Conservation (phyloP, 768 basidiomycete species). For the Harrya chromipes region DNA sequence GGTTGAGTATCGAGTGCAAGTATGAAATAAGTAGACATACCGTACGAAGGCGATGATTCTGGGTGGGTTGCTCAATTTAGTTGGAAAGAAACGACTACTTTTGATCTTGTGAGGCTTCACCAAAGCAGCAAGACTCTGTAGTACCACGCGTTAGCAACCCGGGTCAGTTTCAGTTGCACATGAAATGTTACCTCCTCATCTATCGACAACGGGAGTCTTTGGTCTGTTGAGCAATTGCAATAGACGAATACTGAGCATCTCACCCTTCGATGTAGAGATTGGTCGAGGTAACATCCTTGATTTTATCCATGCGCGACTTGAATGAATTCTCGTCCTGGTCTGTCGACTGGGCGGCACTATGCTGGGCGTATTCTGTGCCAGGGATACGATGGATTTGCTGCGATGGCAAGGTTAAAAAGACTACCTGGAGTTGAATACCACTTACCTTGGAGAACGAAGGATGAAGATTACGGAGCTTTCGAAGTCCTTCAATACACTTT, state of each 20-base stretch:
- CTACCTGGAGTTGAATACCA: not conserved
- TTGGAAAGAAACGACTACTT: conserved; percentile 78
- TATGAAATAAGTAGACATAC: conserved; percentile 35
- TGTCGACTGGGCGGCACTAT: conserved; percentile 19
- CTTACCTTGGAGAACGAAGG: conserved; percentile 83
- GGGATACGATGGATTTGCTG: conserved; percentile 81
- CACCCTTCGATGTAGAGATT: conserved; percentile 82
- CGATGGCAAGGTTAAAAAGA: conserved; percentile 1
- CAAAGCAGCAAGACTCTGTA: conserved; percentile 58
- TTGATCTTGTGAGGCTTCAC: conserved; percentile 70
- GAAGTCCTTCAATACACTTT: conserved; percentile 66
- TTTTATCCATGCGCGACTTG: conserved; percentile 76
- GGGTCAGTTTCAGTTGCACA: not conserved
- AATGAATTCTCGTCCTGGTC: conserved; percentile 45
- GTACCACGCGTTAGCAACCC: not conserved
- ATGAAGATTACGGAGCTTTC: conserved; percentile 74
- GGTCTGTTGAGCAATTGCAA: not conserved
- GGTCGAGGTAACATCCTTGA: conserved; percentile 63
- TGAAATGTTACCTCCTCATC: conserved; percentile 51
- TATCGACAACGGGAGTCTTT: conserved; percentile 64
- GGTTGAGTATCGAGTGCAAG: not conserved
- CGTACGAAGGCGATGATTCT: conserved; percentile 81
- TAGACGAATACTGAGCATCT: conserved; percentile 6
- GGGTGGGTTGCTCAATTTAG: conserved; percentile 70
- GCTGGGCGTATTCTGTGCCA: conserved; percentile 60